Evolutionary conservation across 2,329 filamentous ascomycete genomes (phyloP).

Genomic region (Trichothecium roseum): DNA sequence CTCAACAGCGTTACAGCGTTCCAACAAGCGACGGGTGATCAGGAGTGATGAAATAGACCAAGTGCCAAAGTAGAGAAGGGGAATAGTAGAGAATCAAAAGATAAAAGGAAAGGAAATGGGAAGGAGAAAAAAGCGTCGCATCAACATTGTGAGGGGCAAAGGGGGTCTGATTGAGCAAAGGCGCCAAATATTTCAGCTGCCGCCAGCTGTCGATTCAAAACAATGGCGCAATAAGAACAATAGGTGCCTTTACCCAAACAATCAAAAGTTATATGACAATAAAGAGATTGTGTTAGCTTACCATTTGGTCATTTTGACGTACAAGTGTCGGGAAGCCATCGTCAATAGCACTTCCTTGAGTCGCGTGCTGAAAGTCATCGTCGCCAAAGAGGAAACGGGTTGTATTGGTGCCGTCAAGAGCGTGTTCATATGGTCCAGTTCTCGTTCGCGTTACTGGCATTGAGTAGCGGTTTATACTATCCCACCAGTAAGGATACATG

Average conservation of each 20-base stretch:
- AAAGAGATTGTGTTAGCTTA: conserved; percentile 24
- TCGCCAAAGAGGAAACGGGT: conserved; percentile 79
- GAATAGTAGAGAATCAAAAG: not conserved
- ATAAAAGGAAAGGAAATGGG: conserved; percentile 3
- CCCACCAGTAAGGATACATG: conserved; percentile 7
- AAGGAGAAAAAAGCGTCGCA: conserved; percentile 6
- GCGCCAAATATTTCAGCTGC: too few relatives aligned
- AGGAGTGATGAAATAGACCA: conserved; percentile 1
- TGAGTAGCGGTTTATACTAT: conserved; percentile 79
- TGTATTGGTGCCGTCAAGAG: conserved; percentile 74
- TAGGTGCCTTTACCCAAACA: too few relatives aligned
- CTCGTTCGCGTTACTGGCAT: conserved; percentile 76
- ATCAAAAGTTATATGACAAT: not conserved
- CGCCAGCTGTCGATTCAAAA: too few relatives aligned
- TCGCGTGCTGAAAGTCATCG: conserved; percentile 33
- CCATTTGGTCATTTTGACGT: conserved; percentile 49
- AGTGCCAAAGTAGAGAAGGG: too few relatives aligned
- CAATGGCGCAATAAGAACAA: too few relatives aligned
- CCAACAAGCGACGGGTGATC: too few relatives aligned
- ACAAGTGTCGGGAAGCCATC: conserved; percentile 82
- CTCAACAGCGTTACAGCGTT: too few relatives aligned
- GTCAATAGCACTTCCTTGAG: conserved; percentile 50
- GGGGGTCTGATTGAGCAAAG: too few relatives aligned
- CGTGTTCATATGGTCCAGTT: conserved; percentile 55
- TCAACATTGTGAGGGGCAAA: conserved; percentile 3